These are phyloP conservation scores for Salix caprea DNA, from an alignment of 345 rosid genomes.

Conservation along the genomic window DNA sequence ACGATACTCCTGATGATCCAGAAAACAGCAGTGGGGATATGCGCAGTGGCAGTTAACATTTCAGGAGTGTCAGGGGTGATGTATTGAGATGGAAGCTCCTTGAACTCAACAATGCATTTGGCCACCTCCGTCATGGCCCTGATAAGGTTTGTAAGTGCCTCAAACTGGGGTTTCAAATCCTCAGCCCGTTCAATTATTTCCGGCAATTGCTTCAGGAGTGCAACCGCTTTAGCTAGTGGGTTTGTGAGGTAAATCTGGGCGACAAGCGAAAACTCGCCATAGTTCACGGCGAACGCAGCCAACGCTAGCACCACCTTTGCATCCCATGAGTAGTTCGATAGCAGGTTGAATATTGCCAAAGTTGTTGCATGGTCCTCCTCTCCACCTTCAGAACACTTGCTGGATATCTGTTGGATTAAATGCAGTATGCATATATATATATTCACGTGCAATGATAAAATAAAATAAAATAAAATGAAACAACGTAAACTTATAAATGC, in stretches of 20 bases:
- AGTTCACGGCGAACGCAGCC: conserved; percentile 22
- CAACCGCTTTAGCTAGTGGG: conserved; percentile 24
- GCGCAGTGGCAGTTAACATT: conserved; percentile 33
- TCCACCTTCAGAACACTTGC: conserved; percentile 21
- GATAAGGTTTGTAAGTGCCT: conserved; percentile 43
- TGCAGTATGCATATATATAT: neutral
- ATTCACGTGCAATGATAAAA: neutral
- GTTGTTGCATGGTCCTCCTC: conserved; percentile 23
- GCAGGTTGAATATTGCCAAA: conserved; percentile 12
- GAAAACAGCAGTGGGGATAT: conserved; percentile 47
- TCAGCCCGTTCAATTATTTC: conserved; percentile 19
- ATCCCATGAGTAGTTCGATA: conserved; percentile 26
- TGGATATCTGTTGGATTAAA: conserved; percentile 10
- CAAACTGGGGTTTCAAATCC: conserved; percentile 18
- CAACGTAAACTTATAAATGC: neutral
- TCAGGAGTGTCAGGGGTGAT: conserved; percentile 20
- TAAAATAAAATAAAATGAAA: too few relatives aligned
- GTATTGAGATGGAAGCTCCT: conserved; percentile 43
- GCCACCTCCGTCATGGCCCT: conserved; percentile 47
- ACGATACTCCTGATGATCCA: conserved; percentile 53
- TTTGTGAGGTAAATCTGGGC: conserved; percentile 15
- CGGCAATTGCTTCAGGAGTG: conserved; percentile 24
- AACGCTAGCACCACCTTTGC: conserved; percentile 25
- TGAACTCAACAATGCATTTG: conserved; percentile 45
- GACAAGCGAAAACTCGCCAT: conserved; percentile 27